phyloP scores from a whole-genome alignment of 176 grass and related monocot genomes.

The Carex scoparia region DNA sequence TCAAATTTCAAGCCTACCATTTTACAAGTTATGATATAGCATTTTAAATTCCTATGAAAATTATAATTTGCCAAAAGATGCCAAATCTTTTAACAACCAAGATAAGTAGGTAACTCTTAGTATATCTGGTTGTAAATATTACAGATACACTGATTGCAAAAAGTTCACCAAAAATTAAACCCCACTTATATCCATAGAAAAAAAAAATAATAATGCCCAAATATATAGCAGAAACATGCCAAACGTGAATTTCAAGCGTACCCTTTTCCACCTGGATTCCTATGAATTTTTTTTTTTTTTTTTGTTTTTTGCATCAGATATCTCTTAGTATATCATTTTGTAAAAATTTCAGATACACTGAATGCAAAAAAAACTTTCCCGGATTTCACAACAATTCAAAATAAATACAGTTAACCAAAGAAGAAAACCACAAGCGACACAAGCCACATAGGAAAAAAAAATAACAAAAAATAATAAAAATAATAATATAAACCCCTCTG shows the following conservation, averaged over 20 bases:
- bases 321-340: not conserved
- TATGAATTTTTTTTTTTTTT: too few relatives aligned
- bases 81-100: not conserved
- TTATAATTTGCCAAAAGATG: not conserved
- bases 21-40: not conserved
- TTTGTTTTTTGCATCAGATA: too few relatives aligned
- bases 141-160: too few relatives aligned
- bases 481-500: not conserved
- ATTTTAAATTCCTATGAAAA: not conserved
- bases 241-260: not conserved
- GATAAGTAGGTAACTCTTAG: too few relatives aligned
- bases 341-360: not conserved
- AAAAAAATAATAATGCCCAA: too few relatives aligned
- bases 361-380: not conserved
- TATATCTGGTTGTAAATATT: too few relatives aligned
- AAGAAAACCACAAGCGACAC: not conserved
- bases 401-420: not conserved
- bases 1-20: not conserved
- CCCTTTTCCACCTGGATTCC: not conserved
- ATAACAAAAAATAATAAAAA: not conserved
- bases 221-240: not conserved
- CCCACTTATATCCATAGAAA: too few relatives aligned
- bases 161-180: too few relatives aligned
- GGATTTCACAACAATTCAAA: not conserved
- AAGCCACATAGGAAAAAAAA: not conserved